Evolutionary conservation across 2,329 filamentous ascomycete genomes (phyloP).

Genomic region (Monilinia fructigena): DNA sequence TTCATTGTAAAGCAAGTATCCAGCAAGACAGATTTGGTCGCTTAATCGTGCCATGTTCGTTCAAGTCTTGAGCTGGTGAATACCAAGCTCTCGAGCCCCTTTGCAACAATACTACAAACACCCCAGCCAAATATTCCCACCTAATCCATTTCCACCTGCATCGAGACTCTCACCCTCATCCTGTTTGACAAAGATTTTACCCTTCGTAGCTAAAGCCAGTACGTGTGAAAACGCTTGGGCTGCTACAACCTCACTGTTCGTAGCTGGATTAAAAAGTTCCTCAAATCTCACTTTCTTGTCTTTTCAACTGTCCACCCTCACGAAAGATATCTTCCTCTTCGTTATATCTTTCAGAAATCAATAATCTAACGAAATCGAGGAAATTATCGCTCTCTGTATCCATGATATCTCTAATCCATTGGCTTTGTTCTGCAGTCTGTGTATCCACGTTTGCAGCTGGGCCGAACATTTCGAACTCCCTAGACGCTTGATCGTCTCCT

Average conservation of each 20-base stretch:
- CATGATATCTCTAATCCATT: constrained; percentile 52
- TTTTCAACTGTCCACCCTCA: constrained; percentile 15
- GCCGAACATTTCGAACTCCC: constrained; percentile 48
- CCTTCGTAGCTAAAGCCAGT: constrained; percentile 67
- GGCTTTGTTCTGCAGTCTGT: constrained; percentile 47
- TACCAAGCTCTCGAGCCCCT: too few relatives aligned
- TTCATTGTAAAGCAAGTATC: background rate
- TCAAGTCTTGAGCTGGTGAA: background rate
- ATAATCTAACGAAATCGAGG: constrained; percentile 55
- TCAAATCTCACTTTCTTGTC: constrained; percentile 63
- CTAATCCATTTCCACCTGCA: constrained; percentile 8
- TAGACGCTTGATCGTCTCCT: constrained; percentile 26
- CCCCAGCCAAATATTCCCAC: constrained; percentile 19
- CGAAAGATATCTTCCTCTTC: constrained; percentile 25
- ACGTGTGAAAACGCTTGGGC: constrained; percentile 76
- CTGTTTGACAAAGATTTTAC: constrained; percentile 62
- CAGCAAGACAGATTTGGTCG: background rate
- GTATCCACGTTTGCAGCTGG: constrained; percentile 46
- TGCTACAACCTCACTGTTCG: constrained; percentile 57
- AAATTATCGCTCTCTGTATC: constrained; percentile 63
- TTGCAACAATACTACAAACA: background rate
- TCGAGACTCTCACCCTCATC: constrained; percentile 23
- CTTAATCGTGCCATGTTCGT: background rate
- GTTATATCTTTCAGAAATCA: constrained; percentile 42
- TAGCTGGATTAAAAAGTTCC: constrained; percentile 60